phyloP scores from a whole-genome alignment of 495 filamentous ascomycete species.

The Jackrogersella multiformis region DNA sequence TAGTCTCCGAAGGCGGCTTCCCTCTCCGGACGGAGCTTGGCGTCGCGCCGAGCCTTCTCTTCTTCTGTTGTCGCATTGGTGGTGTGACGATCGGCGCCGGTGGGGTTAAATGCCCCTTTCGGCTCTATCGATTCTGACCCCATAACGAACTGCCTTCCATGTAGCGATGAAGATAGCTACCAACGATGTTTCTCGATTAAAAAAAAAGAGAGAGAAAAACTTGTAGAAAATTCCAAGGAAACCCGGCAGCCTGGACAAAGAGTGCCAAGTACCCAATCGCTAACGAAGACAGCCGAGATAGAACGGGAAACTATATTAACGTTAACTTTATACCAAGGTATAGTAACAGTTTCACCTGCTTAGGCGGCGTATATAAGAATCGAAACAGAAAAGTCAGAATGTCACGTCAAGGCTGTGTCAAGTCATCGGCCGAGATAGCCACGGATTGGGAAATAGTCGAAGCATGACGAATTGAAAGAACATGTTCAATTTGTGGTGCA shows the following conservation, averaged over 20 bases:
- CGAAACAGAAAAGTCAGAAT: background rate
- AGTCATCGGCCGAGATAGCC: background rate
- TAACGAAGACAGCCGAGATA: constrained; percentile 9
- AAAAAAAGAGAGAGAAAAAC: background rate
- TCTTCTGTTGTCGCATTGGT: constrained; percentile 30
- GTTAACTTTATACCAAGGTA: background rate
- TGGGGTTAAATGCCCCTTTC: constrained; percentile 18
- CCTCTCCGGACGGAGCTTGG: constrained; percentile 51
- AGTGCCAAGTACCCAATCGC: background rate
- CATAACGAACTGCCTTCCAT: constrained; percentile 18
- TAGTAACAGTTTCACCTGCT: background rate
- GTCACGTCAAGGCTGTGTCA: background rate
- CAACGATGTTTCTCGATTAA: background rate
- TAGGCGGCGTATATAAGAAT: background rate
- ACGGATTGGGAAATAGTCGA: background rate
- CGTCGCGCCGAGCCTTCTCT: constrained; percentile 40
- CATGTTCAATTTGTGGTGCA: constrained; percentile 1
- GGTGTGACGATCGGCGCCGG: too few relatives aligned
- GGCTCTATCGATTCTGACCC: constrained; percentile 20
- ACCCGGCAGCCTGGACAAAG: background rate
- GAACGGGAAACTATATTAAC: constrained; percentile 21
- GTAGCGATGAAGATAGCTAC: constrained; percentile 1
- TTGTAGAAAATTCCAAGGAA: background rate
- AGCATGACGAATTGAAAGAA: background rate
- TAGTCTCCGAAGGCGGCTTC: constrained; percentile 56